A percentile compares a stretch with the other conserved stretches of the same genome.
phyloP scores from a whole-genome alignment of 306 rosid genomes.

The Castanea mollissima region DNA sequence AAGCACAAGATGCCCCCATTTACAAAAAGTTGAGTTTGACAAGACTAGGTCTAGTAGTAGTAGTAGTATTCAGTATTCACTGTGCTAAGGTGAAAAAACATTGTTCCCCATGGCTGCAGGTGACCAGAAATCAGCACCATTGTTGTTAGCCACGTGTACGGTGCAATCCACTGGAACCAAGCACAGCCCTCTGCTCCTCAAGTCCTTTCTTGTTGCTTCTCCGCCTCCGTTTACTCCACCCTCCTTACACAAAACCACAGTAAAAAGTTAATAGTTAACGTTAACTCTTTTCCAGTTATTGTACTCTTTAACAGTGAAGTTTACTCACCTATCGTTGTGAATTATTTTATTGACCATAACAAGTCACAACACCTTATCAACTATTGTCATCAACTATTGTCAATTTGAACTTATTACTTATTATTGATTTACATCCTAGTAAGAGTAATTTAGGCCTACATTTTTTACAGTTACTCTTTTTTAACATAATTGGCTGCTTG shows the following conservation, averaged over 20 bases:
- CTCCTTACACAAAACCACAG: conserved; percentile 26
- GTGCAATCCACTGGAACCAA: conserved; percentile 74
- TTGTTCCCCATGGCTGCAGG: conserved; percentile 51
- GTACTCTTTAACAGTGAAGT: too few relatives aligned
- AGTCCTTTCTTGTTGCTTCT: conserved; percentile 25
- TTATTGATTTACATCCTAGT: too few relatives aligned
- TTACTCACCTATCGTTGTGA: too few relatives aligned
- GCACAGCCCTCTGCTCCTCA: conserved; percentile 71
- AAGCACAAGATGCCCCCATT: conserved; percentile 7
- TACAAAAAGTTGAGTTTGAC: conserved; percentile 19
- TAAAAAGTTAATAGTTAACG: background rate
- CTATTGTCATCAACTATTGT: too few relatives aligned
- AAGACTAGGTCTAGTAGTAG: background rate
- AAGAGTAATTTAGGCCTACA: too few relatives aligned
- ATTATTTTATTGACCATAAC: too few relatives aligned
- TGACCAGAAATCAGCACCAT: conserved; percentile 96
- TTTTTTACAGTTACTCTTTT: too few relatives aligned
- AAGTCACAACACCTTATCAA: too few relatives aligned
- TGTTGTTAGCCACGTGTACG: conserved; percentile 57
- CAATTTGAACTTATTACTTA: too few relatives aligned
- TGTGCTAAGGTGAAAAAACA: conserved; percentile 20
- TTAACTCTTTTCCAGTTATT: too few relatives aligned
- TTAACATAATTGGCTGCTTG: too few relatives aligned
- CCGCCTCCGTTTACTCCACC: conserved; percentile 26
- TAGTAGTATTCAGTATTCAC: background rate